Base-by-base conservation (phyloP, 495 filamentous ascomycete genomes). In the Hypomontagnella submonticulosa region DNA sequence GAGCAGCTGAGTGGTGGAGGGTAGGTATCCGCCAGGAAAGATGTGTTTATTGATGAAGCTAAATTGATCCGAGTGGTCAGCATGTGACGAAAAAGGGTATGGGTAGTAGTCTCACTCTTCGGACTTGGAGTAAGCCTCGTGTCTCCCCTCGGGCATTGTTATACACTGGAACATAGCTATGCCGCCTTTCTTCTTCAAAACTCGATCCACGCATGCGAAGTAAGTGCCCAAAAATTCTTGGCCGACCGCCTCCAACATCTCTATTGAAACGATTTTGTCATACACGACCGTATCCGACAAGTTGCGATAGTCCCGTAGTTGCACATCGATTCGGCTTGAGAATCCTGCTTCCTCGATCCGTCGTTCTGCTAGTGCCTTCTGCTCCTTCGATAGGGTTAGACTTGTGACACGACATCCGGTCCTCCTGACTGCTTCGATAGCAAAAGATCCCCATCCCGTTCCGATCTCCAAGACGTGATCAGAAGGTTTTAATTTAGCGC, bases 241-340 rank as follows among this genome's bases (percentile, higher is more conserved):
- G 7, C 90, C 89, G 5, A 91, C 89, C 4, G 88, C 89, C 73
- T 92, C 89, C 27, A 92, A 73, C 89, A 92, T 92, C 72, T 91
- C 90, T 60, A 91, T 88, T 6, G 84, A 88, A 11, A 90, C 79
- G 11, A 91, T 75, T 67, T 89, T 90, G 69, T 91, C 89, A 58
- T 85, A 92, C 20, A 72, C 72, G 48, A 77, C 76, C 1, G 85
- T 86, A 1, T 79, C 69, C 1, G 81, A 77, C 7, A 89, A 67
- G 12, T 73, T 79, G 27, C 88, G 79, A 63, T 90, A 91, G 67
- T 90, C 88, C 58, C 79, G 78, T 11, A 90, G 74, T 51, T 83
- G 63, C 12, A 90, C 83, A n/a, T 79, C 73, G 54, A 90, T 84
- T 30, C 77, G 72, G 49, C 82, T 77, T 4, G 76, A 69, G 34